Evolutionary conservation across 1,284 basidiomycete genomes (phyloP), one percentile per base, ranked within the genome.

Genomic region (Tremellales sp.): DNA sequence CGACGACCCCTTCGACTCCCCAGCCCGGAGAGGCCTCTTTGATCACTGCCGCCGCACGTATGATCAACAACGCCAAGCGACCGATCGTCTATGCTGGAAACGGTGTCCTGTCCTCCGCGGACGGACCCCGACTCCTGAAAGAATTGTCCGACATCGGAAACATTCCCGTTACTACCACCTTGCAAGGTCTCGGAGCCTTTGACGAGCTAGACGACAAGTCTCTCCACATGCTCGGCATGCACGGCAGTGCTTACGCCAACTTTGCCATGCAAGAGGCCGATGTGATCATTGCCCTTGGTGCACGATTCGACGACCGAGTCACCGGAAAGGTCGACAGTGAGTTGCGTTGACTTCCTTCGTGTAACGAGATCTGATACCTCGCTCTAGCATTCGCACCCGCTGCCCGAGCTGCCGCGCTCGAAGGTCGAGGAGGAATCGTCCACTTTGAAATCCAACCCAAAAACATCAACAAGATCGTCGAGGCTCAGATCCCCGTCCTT

Each of bases 361-460:
- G 19, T 21, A 31, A 52, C 33, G 16, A 3, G 44, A 33, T 33
- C 44, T 29, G 12, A 39, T 18, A 18, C 19, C 33, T 48, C 9
- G 36, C 8, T 19, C 7, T 52, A 76, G 74, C 81, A 1, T 98
- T 98, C 62, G 94, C 91, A 0, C 94, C 94, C 24, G 87, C 84
- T 19, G 94, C 94, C 1, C 78, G 81, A 43, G 86, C 86, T 14
- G 94, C 94, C 12, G 92, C 94, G 4, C 75, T 80, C 2, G 79
- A 86, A 65, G 89, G 91, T 43, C 81, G 82, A 2, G 94, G 95
- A 24, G 95, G 94, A 45, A 97, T 98, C 76, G 93, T 98, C 65
- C 94, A 98, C 76, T 97, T 97, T 67, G 95, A 98, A 77, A 92
- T 98, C 60, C 85, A 86, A 77, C 90, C 94, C 41, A 97, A 98